Conservation (phyloP, 75 land plant species). For the Pinus tabuliformis region DNA sequence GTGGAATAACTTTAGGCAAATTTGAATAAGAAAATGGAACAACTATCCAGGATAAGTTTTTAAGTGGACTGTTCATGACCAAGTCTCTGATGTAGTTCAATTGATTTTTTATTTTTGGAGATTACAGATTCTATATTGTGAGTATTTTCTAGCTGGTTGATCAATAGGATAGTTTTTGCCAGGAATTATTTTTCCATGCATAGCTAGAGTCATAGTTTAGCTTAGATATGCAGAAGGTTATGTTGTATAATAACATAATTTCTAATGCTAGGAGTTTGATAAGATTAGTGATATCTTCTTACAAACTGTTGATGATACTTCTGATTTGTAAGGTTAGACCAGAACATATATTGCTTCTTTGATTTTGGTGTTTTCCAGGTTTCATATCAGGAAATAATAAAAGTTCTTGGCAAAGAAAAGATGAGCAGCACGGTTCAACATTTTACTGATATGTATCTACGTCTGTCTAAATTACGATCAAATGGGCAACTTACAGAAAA, state of each 20-base stretch:
- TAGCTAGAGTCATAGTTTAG: not conserved
- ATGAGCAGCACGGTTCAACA: constrained; percentile 82
- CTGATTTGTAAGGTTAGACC: not conserved
- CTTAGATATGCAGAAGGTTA: not conserved
- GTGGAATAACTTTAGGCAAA: too few species aligned
- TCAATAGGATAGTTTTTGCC: not conserved
- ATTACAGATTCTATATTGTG: not conserved
- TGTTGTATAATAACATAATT: not conserved
- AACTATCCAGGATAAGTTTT: not conserved
- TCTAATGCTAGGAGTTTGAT: not conserved
- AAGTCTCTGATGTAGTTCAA: not conserved
- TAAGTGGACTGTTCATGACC: not conserved
- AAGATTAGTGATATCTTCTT: not conserved
- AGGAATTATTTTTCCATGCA: not conserved
- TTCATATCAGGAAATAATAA: constrained; percentile 67
- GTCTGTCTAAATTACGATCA: constrained; percentile 68
- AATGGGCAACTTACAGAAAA: constrained; percentile 77
- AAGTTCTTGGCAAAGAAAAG: constrained; percentile 76
- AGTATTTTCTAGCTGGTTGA: not conserved
- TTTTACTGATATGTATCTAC: constrained; percentile 89
- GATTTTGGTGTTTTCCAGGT: constrained; percentile 49
- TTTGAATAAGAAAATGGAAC: not conserved
- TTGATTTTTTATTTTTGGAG: not conserved
- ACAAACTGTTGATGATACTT: not conserved
- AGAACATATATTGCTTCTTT: not conserved